These are phyloP conservation scores for Kazachstania psychrophila DNA, from an alignment of 805 yeast species.

Conservation along the genomic window DNA sequence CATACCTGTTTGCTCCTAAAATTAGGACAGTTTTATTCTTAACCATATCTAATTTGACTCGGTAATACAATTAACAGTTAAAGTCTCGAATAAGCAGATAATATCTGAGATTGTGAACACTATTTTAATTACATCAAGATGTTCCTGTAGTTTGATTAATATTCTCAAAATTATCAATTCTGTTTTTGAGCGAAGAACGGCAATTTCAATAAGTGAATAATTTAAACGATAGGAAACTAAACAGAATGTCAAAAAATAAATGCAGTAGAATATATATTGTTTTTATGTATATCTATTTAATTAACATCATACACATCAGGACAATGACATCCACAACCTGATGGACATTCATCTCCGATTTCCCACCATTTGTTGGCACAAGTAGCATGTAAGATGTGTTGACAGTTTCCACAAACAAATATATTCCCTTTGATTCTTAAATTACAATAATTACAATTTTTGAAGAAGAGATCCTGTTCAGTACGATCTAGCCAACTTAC, in stretches of 20 bases:
- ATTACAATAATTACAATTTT: constrained; percentile 60
- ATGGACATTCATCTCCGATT: constrained; percentile 51
- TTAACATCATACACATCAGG: constrained; percentile 27
- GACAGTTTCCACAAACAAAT: constrained; percentile 63
- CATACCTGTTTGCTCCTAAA: constrained; percentile 35
- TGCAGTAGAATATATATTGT: no score
- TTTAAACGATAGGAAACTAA: no score
- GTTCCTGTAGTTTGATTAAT: no score
- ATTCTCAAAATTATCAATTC: no score
- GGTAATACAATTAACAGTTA: not conserved
- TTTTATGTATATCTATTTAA: no score
- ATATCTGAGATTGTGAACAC: no score
- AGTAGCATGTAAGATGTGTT: constrained; percentile 65
- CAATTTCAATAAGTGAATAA: no score
- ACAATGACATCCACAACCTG: constrained; percentile 82
- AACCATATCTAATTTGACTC: not conserved
- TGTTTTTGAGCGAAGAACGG: no score
- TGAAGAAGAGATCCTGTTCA: constrained; percentile 7
- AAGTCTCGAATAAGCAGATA: no score
- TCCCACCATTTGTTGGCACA: constrained; percentile 83
- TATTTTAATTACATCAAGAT: no score
- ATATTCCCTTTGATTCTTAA: constrained; percentile 49
- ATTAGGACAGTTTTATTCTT: constrained; percentile 33
- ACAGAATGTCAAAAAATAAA: no score
- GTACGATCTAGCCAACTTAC: constrained; percentile 13